These are phyloP conservation scores for Pugionium dolabratum DNA, from an alignment of 345 rosid genomes.

Conservation along the genomic window DNA sequence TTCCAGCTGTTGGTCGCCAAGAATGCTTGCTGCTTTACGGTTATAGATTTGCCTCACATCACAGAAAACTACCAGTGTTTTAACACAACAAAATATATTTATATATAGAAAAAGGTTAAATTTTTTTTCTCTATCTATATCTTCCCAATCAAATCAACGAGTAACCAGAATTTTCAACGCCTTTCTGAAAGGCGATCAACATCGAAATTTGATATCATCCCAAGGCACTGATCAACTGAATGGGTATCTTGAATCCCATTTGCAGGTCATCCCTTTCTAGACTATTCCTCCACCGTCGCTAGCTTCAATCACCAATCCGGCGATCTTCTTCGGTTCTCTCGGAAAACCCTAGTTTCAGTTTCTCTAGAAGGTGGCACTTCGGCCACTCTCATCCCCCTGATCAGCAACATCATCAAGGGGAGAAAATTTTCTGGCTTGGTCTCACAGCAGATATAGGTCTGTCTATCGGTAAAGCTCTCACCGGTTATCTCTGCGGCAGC, in stretches of 20 bases:
- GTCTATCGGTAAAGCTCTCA: slow-evolving; percentile 37
- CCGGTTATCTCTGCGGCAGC: slow-evolving; percentile 48
- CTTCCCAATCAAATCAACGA: too few relatives aligned
- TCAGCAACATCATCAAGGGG: slow-evolving; percentile 48
- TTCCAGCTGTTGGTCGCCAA: too few relatives aligned
- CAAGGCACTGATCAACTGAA: too few relatives aligned
- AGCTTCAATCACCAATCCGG: slow-evolving; percentile 17
- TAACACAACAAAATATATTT: too few relatives aligned
- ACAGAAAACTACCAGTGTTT: too few relatives aligned
- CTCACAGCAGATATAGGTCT: slow-evolving; percentile 49
- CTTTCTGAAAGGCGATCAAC: too few relatives aligned
- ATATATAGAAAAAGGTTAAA: too few relatives aligned
- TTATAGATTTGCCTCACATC: too few relatives aligned
- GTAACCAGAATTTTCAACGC: too few relatives aligned
- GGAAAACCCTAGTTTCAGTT: slow-evolving; percentile 34
- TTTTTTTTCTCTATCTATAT: too few relatives aligned
- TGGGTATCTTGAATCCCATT: slow-evolving; percentile 37
- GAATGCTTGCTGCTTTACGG: too few relatives aligned
- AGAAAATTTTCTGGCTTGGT: slow-evolving; percentile 75
- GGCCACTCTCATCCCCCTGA: slow-evolving; percentile 54
- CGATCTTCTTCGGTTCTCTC: slow-evolving; percentile 29
- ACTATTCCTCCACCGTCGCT: slow-evolving; percentile 26
- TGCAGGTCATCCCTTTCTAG: slow-evolving; percentile 47
- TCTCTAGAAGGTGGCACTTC: slow-evolving; percentile 69
- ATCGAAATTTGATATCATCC: too few relatives aligned